Conservation (phyloP, 1,284 basidiomycete species). For the Ganoderma boninense region DNA sequence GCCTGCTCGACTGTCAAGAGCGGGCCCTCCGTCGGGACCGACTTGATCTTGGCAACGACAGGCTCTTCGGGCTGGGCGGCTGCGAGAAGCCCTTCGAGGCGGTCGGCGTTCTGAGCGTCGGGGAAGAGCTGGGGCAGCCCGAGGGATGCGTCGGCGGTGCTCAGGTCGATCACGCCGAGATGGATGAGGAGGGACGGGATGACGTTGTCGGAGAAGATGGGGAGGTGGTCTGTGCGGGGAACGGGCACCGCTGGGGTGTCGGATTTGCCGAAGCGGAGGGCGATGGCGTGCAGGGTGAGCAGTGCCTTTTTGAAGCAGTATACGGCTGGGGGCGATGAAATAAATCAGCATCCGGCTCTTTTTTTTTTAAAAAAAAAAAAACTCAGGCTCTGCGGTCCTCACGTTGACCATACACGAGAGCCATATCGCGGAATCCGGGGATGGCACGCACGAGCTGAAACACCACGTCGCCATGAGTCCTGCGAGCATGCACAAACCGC, state of each 20-base stretch:
- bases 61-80: constrained; percentile 26
- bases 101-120: constrained; percentile 47
- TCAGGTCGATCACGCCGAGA: constrained; percentile 77
- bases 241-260: constrained; percentile 57
- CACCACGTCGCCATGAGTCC: background rate
- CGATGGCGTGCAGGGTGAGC: constrained; percentile 79
- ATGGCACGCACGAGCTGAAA: constrained; percentile 73
- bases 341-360: background rate
- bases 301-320: constrained; percentile 92
- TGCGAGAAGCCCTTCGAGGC: constrained; percentile 51
- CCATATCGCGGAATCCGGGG: constrained; percentile 82
- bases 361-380: background rate
- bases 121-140: constrained; percentile 55
- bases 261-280: constrained; percentile 65
- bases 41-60: constrained; percentile 29
- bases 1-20: constrained; percentile 67
- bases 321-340: constrained; percentile 57
- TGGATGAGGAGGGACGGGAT: constrained; percentile 85
- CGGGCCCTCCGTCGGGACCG: constrained; percentile 66
- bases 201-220: constrained; percentile 89
- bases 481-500: background rate
- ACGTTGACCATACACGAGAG: constrained; percentile 68
- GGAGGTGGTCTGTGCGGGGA: constrained; percentile 65
- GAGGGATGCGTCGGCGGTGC: constrained; percentile 47
- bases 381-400: constrained; percentile 36